Conservation (phyloP, 257 asterid genomes). For the Gentiana dahurica region DNA sequence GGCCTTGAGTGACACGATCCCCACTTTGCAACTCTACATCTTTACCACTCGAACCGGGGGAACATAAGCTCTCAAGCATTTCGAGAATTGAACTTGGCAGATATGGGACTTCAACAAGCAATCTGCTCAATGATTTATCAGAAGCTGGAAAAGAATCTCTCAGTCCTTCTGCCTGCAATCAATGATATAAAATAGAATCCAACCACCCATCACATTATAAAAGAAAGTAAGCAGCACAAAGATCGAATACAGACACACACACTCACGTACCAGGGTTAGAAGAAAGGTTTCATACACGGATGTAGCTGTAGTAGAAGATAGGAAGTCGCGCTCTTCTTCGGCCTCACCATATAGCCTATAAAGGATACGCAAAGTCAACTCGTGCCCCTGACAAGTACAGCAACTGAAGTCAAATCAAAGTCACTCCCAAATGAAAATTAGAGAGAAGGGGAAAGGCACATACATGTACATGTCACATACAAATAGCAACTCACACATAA, state of each 20-base stretch:
- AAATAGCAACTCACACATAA: no score
- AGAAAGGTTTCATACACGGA: constrained; percentile 88
- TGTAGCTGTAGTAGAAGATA: constrained; percentile 78
- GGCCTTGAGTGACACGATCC: constrained; percentile 97
- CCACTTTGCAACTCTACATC: constrained; percentile 65
- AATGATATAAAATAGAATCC: constrained; percentile 12
- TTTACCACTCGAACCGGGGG: constrained; percentile 55
- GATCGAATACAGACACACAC: constrained; percentile 12
- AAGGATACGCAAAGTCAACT: constrained; percentile 93
- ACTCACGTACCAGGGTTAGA: constrained; percentile 63
- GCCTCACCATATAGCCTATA: constrained; percentile 96
- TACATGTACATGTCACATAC: no score
- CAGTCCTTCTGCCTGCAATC: constrained; percentile 78
- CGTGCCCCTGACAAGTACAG: constrained; percentile 79
- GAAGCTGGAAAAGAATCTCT: constrained; percentile 88
- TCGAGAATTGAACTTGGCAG: constrained; percentile 67
- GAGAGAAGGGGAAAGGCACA: no score
- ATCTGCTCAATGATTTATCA: constrained; percentile 88
- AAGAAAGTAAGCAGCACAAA: background rate
- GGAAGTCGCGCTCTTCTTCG: constrained; percentile 80
- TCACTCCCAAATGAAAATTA: background rate
- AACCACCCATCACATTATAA: constrained; percentile 3
- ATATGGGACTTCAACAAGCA: constrained; percentile 89
- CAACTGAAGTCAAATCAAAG: constrained; percentile 15
- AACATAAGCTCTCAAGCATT: constrained; percentile 74